Evolutionary conservation across 1,139 yeast species (phyloP), one percentile per base, ranked within the genome.

Genomic region (Hyphopichia khmerensis): DNA sequence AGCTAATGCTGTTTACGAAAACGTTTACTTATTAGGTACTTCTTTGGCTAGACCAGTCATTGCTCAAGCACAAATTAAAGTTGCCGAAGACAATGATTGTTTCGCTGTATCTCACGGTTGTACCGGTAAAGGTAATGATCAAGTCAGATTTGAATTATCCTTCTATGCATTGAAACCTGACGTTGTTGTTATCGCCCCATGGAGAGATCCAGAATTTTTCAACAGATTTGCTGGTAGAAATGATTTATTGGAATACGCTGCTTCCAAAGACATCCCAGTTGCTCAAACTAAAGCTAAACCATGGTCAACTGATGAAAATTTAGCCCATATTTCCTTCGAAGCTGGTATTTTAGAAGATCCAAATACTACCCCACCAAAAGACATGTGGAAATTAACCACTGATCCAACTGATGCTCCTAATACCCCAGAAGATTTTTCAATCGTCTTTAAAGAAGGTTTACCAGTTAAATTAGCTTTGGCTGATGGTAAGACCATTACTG

Each of bases 91-190:
- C 61, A 93, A 95, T 69, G 97, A 97, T 47, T 93, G 99, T 79
- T 90, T 91, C 59, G 98, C 98, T 43, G 99, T 93, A 43, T 84
- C 96, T 41, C 99, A 93, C 69, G 99, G 99, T 50, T 93, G 99
- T 75, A 93, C 99, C 55, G 99, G 99, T 76, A 93, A 93, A 77
- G 99, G 99, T 74, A 93, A 93, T 67, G 99, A 93, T 71, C 99
- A 93, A 76, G 98, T 93, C 53, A 86, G 99, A 73, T 93, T 93
- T 65, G 99, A 93, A 75, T 78, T 93, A 54, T 87, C 95, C 10
- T 93, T 91, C 79, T 93, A 93, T 69, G 99, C 98, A 32, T 81
- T 93, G 68, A 90, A 93, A 77, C 99, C 99, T 39, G 98, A 91
- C 63, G 96, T 93, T 58, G 77, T 80, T 64, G 96, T 90, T 56